Evolutionary conservation across 371 early-diverging fungal species (phyloP).

Genomic region (Nosema granulosis): DNA sequence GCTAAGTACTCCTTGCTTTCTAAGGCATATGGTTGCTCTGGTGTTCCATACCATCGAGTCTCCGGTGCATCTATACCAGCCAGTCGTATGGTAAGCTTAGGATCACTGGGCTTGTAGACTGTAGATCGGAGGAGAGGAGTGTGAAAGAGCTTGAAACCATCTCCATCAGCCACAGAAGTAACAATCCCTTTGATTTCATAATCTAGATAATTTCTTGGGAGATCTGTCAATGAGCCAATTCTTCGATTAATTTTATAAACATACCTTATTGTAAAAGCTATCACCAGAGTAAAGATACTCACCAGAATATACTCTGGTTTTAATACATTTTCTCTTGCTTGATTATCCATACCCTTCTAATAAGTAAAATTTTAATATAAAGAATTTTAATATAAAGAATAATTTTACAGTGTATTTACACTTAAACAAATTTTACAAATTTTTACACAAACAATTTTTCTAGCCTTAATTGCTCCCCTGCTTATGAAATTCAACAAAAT

Average conservation of each 20-base stretch:
- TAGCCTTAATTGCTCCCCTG: no score
- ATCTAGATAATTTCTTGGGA: slow-evolving; percentile 22
- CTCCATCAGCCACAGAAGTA: slow-evolving; percentile 55
- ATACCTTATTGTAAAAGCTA: no score
- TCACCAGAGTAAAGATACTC: no score
- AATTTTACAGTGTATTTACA: no score
- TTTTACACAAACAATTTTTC: no score
- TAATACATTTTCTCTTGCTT: no score
- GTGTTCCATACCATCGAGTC: slow-evolving; percentile 72
- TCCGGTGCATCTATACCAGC: slow-evolving; percentile 77
- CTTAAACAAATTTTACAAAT: no score
- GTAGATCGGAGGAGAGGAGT: slow-evolving; percentile 23
- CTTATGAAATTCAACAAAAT: slow-evolving; percentile 3
- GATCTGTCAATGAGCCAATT: neutral
- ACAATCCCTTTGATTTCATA: slow-evolving; percentile 42
- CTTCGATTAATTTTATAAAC: no score
- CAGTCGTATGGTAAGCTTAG: slow-evolving; percentile 71
- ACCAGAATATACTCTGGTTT: no score
- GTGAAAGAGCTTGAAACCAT: slow-evolving; percentile 50
- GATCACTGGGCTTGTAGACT: slow-evolving; percentile 55
- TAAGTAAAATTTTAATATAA: no score
- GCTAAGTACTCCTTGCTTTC: slow-evolving; percentile 70
- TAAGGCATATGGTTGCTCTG: slow-evolving; percentile 70
- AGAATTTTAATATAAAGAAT: no score
- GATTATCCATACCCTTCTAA: no score